Evolutionary conservation across 1,284 basidiomycete species (phyloP).

Genomic region (Xerocomus amazonicus): DNA sequence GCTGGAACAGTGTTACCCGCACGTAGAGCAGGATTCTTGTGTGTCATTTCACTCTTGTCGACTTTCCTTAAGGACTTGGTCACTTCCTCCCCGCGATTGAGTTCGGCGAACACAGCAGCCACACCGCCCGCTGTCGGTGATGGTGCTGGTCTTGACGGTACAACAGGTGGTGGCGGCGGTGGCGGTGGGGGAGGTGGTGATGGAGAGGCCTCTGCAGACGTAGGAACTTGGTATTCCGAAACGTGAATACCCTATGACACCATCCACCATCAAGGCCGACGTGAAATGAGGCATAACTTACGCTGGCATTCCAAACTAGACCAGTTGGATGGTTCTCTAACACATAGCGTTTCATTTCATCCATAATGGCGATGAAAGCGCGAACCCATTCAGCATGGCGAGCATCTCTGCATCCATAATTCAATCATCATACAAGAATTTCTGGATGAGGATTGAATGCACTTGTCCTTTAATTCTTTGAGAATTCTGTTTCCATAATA

Average conservation of each 20-base stretch:
- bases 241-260: conserved; percentile 38
- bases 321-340: conserved; percentile 88
- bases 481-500: conserved; percentile 93
- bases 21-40: conserved; percentile 93
- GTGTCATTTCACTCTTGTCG: conserved; percentile 95
- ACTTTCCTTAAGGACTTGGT: conserved; percentile 93
- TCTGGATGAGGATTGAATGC: conserved; percentile 25
- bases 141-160: conserved; percentile 35
- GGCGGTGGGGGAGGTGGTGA: conserved; percentile 49
- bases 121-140: conserved; percentile 55
- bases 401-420: conserved; percentile 60
- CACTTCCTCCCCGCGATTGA: conserved; percentile 89
- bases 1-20: conserved; percentile 63
- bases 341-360: conserved; percentile 81
- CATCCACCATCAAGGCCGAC: background rate
- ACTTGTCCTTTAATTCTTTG: conserved; percentile 94
- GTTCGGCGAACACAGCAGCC: conserved; percentile 86
- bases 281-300: conserved; percentile 30
- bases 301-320: conserved; percentile 86
- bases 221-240: conserved; percentile 48
- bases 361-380: conserved; percentile 68
- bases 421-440: conserved; percentile 1
- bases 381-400: conserved; percentile 89
- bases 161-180: conserved; percentile 52
- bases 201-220: conserved; percentile 32